phyloP scores from a whole-genome alignment of 2,329 filamentous ascomycete species.

The Monosporascus sp. region DNA sequence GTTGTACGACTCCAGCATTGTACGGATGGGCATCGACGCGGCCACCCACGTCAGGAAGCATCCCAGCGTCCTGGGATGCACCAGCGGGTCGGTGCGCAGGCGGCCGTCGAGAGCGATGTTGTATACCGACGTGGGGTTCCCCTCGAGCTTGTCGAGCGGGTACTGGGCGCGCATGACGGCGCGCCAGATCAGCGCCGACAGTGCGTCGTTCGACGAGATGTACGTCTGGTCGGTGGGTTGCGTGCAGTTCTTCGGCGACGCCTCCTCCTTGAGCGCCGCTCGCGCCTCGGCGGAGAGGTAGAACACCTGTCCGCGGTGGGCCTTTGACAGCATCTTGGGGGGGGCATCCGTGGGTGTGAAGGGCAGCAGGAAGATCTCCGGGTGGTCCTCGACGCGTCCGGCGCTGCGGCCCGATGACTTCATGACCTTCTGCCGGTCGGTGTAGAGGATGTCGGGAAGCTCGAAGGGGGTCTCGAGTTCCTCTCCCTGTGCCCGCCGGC shows the following conservation, averaged over 20 bases:
- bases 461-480: conserved; percentile 15
- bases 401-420: conserved; percentile 23
- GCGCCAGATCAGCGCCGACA: conserved; percentile 33
- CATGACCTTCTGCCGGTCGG: conserved; percentile 24
- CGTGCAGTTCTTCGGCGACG: conserved; percentile 22
- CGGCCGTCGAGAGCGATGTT: conserved; percentile 34
- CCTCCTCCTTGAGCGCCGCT: conserved; percentile 24
- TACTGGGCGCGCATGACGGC: conserved; percentile 24
- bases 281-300: conserved; percentile 27
- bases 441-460: conserved; percentile 23
- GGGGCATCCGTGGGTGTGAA: conserved; percentile 24
- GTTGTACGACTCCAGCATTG: conserved; percentile 22
- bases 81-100: conserved; percentile 26
- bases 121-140: conserved; percentile 28
- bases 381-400: conserved; percentile 24
- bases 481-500: conserved; percentile 24
- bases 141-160: conserved; percentile 23
- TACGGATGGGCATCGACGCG: conserved; percentile 21
- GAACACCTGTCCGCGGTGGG: conserved; percentile 28
- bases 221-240: conserved; percentile 11
- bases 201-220: conserved; percentile 30
- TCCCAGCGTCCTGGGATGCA: conserved; percentile 31
- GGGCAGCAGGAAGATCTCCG: conserved; percentile 25
- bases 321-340: conserved; percentile 26
- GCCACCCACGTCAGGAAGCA: conserved; percentile 34